Base-by-base conservation (phyloP, 257 asterid genomes). In the Gentiana straminea region DNA sequence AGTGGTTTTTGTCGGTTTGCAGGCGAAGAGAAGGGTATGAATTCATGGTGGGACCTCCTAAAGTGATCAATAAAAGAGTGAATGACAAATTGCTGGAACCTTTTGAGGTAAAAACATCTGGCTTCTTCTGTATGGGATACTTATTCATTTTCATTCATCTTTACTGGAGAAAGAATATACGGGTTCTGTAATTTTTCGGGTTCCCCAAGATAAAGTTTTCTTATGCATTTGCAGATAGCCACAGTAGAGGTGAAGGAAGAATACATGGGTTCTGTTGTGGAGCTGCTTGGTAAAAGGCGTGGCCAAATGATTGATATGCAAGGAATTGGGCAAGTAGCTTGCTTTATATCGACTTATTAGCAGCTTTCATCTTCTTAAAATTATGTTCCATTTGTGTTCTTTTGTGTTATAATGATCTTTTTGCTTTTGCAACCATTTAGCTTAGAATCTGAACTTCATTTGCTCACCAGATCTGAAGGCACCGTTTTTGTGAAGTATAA, bases 41-140 rank as follows among this genome's bases (percentile, higher is more conserved):
- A 70, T 88, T 88, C 91, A 92, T 92, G 99, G 99, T 92, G 67
- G 99, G 99, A 49, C 99, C 99, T 11, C 99, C 99, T 60, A 92
- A 88, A 76, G 97, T 92, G 63, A 92, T 92, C 65, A 92, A 92
- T 76, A 92, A 85, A 72, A 77, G 34, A 35, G 89, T 66, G 61
- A 36, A 75, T n/a, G 99, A 84, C 79, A 81, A 81, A 67, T 58
- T 83, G 75, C 79, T 85, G 51, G 99, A 92, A 69, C 97, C 99
- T 53, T 88, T 59, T 59, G 99, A 92, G 98, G 97, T 84, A 62
- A 76, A 59, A 48, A 33, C 35, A 57, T 24, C 51, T 47, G 60
- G 34, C 45, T 65, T 24, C 24, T 24, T 51, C 50, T 51, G 5
- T 2, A 41, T 41, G 9, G 46, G 9, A 5, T 41, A 41, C 9